Conservation (phyloP, 2,329 filamentous ascomycete species). For the Orbilia oligospora region DNA sequence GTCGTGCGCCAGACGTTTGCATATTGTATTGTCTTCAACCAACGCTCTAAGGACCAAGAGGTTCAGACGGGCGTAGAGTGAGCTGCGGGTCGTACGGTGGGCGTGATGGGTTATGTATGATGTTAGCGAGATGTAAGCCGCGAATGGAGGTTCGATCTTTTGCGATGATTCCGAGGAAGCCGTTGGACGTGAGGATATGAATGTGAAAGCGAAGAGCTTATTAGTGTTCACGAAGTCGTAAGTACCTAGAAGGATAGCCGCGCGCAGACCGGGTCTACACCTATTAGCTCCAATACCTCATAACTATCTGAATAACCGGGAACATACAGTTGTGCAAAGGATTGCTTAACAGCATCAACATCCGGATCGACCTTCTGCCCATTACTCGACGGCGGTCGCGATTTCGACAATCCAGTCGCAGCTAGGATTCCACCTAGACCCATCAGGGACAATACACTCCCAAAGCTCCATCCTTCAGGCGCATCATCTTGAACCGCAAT, state of each 20-base stretch:
- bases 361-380: conserved; percentile 70
- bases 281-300: not conserved
- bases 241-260: conserved; percentile 83
- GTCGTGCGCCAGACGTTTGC: conserved; percentile 86
- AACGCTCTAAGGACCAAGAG: conserved; percentile 88
- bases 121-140: conserved; percentile 85
- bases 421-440: conserved; percentile 66
- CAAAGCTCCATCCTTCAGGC: conserved; percentile 88
- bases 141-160: conserved; percentile 77
- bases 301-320: not conserved
- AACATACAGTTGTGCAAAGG: conserved; percentile 82
- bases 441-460: conserved; percentile 86
- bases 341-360: conserved; percentile 83
- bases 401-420: conserved; percentile 67
- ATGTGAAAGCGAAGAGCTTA: conserved; percentile 90
- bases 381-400: conserved; percentile 67
- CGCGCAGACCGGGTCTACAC: conserved; percentile 80
- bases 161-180: conserved; percentile 12
- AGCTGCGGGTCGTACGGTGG: conserved; percentile 82
- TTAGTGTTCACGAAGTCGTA: conserved; percentile 97
- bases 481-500: conserved; percentile 89
- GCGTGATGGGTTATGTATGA: conserved; percentile 96
- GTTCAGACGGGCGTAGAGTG: conserved; percentile 86
- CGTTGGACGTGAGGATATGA: conserved; percentile 68
- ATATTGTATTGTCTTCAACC: conserved; percentile 85